A percentile compares a stretch with the other conserved stretches of the same genome.
These are phyloP conservation scores for Plenodomus biglobosus DNA, from an alignment of 2,329 filamentous ascomycete genomes.

Conservation along the genomic window DNA sequence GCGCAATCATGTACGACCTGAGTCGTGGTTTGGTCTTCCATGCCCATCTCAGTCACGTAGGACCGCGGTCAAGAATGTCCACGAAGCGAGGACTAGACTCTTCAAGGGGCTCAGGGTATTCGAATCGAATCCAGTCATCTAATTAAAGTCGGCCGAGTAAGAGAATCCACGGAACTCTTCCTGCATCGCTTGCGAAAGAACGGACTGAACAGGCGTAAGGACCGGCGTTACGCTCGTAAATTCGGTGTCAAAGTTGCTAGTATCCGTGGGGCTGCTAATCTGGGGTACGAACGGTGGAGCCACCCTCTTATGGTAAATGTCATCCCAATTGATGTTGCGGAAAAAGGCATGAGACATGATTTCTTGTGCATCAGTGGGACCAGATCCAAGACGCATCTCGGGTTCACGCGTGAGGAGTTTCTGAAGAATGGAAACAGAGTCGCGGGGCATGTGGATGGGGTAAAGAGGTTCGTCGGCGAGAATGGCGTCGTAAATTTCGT, in stretches of 20 bases:
- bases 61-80: too few relatives aligned
- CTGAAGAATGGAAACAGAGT: constrained; percentile 95
- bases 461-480: constrained; percentile 96
- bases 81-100: too few relatives aligned
- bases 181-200: constrained; percentile 97
- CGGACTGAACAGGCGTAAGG: constrained; percentile 93
- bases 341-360: constrained; percentile 99
- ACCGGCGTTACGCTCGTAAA: constrained; percentile 98
- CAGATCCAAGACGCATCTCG: constrained; percentile 86
- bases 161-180: constrained; percentile 99
- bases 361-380: constrained; percentile 95
- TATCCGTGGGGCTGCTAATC: constrained; percentile 91
- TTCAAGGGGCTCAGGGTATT: not conserved
- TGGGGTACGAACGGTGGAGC: constrained; percentile 84
- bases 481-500: constrained; percentile 99
- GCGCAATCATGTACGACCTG: too few relatives aligned
- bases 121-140: not conserved
- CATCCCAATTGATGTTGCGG: constrained; percentile 96
- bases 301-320: constrained; percentile 94
- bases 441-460: constrained; percentile 97
- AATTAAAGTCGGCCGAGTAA: constrained; percentile 87
- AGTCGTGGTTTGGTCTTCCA: too few relatives aligned
- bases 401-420: constrained; percentile 96
- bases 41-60: too few relatives aligned
- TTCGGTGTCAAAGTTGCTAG: constrained; percentile 99